phyloP scores from a whole-genome alignment of 2,329 filamentous ascomycete species.

The Beauveria australis region DNA sequence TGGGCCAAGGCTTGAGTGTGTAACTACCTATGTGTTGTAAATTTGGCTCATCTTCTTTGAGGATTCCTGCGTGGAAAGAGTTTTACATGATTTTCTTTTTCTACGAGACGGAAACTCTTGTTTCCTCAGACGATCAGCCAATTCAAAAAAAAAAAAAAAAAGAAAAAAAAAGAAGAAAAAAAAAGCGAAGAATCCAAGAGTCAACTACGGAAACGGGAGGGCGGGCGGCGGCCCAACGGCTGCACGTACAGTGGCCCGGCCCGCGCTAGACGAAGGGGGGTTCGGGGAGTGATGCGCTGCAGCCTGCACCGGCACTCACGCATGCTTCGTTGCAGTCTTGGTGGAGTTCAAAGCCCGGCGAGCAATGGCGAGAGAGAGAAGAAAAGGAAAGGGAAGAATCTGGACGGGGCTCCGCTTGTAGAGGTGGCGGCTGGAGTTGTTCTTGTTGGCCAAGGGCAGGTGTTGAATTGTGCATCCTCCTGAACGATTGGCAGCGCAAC shows the following conservation, averaged over 20 bases:
- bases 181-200: too few relatives aligned
- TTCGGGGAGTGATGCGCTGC: background rate
- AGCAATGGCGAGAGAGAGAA: background rate
- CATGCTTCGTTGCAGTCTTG: constrained; percentile 2
- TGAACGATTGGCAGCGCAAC: constrained; percentile 1
- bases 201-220: too few relatives aligned
- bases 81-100: too few relatives aligned
- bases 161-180: too few relatives aligned
- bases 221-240: too few relatives aligned
- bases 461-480: background rate
- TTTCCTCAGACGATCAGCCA: too few relatives aligned
- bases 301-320: background rate
- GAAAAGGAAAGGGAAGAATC: background rate
- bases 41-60: background rate
- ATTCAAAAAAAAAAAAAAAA: too few relatives aligned
- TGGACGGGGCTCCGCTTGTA: background rate
- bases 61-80: too few relatives aligned
- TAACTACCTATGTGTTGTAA: background rate
- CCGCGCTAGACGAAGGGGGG: too few relatives aligned
- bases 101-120: too few relatives aligned
- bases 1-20: background rate
- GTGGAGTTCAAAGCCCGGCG: background rate
- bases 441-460: background rate
- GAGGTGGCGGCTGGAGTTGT: background rate
- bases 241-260: too few relatives aligned